Evolutionary conservation across 129 eudicot genomes (phyloP).

Genomic region (Pulicaria dysenterica): DNA sequence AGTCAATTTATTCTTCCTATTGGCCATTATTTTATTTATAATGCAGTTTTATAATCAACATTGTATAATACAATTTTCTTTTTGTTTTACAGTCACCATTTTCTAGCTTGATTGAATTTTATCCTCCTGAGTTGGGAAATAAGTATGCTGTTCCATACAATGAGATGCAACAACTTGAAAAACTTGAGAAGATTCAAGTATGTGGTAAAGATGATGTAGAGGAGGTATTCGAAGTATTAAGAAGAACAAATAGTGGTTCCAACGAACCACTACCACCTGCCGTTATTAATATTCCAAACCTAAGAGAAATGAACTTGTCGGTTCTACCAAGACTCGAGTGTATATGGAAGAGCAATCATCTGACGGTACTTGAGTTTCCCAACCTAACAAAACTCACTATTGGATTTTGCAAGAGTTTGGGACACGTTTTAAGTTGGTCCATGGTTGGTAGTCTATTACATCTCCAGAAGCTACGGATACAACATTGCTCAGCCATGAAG

Average conservation of each 20-base stretch:
- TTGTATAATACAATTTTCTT: too few species aligned
- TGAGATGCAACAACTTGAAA: not conserved
- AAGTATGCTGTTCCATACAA: not conserved
- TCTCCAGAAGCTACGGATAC: not conserved
- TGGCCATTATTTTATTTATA: too few species aligned
- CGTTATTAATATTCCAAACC: not conserved
- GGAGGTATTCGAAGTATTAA: slow-evolving; percentile 2
- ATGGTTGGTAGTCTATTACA: slow-evolving; percentile 10
- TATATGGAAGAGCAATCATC: slow-evolving; percentile 6
- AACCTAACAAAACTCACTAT: slow-evolving; percentile 2
- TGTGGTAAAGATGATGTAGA: not conserved
- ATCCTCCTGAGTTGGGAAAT: slow-evolving; percentile 29
- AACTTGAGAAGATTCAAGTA: not conserved
- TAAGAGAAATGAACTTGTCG: not conserved
- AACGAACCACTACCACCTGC: not conserved
- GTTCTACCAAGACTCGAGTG: not conserved
- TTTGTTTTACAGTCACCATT: not conserved
- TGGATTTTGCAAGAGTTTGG: not conserved
- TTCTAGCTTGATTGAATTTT: not conserved
- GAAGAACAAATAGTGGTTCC: not conserved
- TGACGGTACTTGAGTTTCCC: not conserved
- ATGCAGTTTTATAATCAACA: too few species aligned
- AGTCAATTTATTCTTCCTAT: too few species aligned
- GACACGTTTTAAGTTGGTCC: not conserved
- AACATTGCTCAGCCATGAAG: not conserved